Conservation (phyloP, 805 yeast species). For the Saccharomycopsis selenospora region DNA sequence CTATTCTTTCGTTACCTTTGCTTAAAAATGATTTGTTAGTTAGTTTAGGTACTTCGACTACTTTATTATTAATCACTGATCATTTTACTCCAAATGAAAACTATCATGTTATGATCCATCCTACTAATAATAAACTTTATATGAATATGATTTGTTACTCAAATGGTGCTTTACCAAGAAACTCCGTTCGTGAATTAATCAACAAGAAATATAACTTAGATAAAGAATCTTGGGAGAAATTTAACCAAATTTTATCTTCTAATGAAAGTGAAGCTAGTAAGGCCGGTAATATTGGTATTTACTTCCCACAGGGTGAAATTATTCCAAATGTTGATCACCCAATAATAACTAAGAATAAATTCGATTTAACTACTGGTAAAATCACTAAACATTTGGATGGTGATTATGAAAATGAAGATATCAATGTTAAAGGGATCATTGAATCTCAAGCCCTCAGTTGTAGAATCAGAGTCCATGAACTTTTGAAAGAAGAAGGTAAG, state of each 20-base stretch:
- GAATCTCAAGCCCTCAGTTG: conserved; percentile 86
- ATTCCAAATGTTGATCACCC: conserved; percentile 58
- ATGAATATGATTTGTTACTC: conserved; percentile 97
- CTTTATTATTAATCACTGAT: conserved; percentile 75
- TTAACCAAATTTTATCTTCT: conserved; percentile 45
- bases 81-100: conserved; percentile 70
- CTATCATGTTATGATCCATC: conserved; percentile 82
- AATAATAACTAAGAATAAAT: conserved; percentile 46
- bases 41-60: conserved; percentile 88
- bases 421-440: conserved; percentile 70
- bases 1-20: conserved; percentile 76
- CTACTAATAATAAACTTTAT: conserved; percentile 64
- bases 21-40: conserved; percentile 68
- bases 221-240: conserved; percentile 49
- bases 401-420: conserved; percentile 41
- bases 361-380: conserved; percentile 28
- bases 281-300: conserved; percentile 57
- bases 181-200: conserved; percentile 57
- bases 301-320: conserved; percentile 86
- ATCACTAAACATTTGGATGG: conserved; percentile 28
- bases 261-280: conserved; percentile 22
- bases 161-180: conserved; percentile 85
- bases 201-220: conserved; percentile 37
- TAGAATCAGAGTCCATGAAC: conserved; percentile 70
- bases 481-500: conserved; percentile 40